These are phyloP conservation scores for Pseudocercospora macadamiae DNA, from an alignment of 2,329 filamentous ascomycete genomes.

Conservation along the genomic window DNA sequence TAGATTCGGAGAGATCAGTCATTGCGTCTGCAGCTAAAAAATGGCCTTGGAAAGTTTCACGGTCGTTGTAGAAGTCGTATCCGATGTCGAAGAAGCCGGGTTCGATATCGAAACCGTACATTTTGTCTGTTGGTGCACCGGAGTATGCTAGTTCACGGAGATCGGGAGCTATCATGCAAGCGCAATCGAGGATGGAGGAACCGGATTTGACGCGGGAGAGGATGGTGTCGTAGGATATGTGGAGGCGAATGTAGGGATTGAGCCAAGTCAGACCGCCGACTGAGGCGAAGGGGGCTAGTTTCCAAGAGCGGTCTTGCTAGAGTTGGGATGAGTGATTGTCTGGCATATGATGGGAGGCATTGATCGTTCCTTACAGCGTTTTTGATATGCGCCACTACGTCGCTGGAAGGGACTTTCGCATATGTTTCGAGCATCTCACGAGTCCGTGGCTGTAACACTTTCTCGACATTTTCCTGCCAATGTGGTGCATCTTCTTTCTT, in stretches of 20 bases:
- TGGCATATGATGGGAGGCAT: not conserved
- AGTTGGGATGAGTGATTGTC: not conserved
- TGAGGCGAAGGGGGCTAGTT: not conserved
- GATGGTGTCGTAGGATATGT: slow-evolving; percentile 12
- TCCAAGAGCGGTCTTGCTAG: not conserved
- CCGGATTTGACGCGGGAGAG: slow-evolving; percentile 16
- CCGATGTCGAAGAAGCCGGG: slow-evolving; percentile 19
- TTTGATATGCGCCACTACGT: slow-evolving; percentile 6
- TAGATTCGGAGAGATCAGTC: slow-evolving; percentile 7
- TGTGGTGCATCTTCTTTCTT: slow-evolving; percentile 6
- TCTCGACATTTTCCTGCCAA: slow-evolving; percentile 2
- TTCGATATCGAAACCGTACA: slow-evolving; percentile 22
- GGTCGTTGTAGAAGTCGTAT: slow-evolving; percentile 18
- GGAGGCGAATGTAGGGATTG: slow-evolving; percentile 16
- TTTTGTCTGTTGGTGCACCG: slow-evolving; percentile 17
- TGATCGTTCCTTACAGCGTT: not conserved
- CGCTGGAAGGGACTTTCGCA: not conserved
- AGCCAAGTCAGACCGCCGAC: slow-evolving; percentile 25
- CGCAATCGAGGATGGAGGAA: slow-evolving; percentile 18
- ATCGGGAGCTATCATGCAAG: slow-evolving; percentile 21
- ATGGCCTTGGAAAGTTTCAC: slow-evolving; percentile 8
- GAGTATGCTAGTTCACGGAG: slow-evolving; percentile 18
- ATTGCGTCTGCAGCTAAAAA: slow-evolving; percentile 18
- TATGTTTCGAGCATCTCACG: slow-evolving; percentile 7
- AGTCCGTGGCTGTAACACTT: slow-evolving; percentile 6